Evolutionary conservation across 176 grass and related monocot genomes (phyloP), one percentile per base, ranked within the genome.

Genomic region (Eragrostis nindensis): DNA sequence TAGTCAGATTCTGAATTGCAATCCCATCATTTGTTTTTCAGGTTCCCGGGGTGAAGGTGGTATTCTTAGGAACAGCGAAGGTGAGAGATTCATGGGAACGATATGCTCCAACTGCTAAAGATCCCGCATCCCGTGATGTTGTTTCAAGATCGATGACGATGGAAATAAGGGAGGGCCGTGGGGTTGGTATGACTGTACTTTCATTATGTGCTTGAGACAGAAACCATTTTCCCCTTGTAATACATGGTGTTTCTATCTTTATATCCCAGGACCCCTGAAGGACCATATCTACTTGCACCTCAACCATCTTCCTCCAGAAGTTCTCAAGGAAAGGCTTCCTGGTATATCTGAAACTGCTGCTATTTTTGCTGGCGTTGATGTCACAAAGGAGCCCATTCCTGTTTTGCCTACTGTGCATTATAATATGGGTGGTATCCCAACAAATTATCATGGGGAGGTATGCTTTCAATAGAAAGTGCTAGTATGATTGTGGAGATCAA

Each of bases 321-420:
- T 93, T 86, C 87, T 96, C 1, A 96, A 96, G 80, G 93, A 96
- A 88, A 90, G 93, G 77, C 91, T 97, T 60, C 94, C 94, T 78
- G 94, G 94, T 67, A 97, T 97, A 78, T 97, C 91, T 67, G 94
- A 97, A 87, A 97, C 94, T 75, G 91, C 94, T 81, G 94, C 94
- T 62, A 94, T 97, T 91, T 97, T 97, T 79, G 70, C 94, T 62
- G 91, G 94, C 56, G 94, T 97, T 75, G 94, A 97, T 17, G 94
- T 97, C 75, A 97, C 94, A 32, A 97, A 97, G 52, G 94, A 97
- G 80, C 94, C 94, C 71, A 97, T 97, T 75, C 94, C 94, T 36
- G 94, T 97, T 89, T 87, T 97, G 67, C 94, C 94, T 25, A 97
- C 94, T 59, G 94, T 94, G 64, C 94, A 97, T 70, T 97, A 97